Evolutionary conservation across 2,329 filamentous ascomycete genomes (phyloP).

Genomic region (Penicillium sp.): DNA sequence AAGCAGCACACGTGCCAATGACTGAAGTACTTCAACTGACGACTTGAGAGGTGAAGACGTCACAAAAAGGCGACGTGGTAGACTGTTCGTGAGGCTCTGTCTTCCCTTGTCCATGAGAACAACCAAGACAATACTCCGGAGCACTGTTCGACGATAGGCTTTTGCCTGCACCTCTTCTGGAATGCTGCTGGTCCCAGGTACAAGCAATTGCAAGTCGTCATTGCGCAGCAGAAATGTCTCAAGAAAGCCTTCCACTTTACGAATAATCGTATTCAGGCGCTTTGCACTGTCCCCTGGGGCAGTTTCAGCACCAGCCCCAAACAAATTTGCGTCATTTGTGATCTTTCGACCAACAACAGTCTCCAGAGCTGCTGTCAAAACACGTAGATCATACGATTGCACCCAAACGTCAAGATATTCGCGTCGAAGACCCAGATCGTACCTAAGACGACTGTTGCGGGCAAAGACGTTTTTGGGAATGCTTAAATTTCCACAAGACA

Average conservation of each 20-base stretch:
- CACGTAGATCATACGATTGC: slow-evolving; percentile 54
- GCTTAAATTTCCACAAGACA: slow-evolving; percentile 57
- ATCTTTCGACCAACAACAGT: slow-evolving; percentile 58
- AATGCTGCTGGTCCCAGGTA: slow-evolving; percentile 23
- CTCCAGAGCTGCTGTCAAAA: slow-evolving; percentile 55
- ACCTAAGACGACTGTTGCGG: slow-evolving; percentile 48
- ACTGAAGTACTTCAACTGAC: slow-evolving; percentile 53
- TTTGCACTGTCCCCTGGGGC: background rate
- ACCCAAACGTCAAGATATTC: slow-evolving; percentile 59
- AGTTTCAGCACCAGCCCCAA: slow-evolving; percentile 1
- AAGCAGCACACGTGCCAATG: slow-evolving; percentile 53
- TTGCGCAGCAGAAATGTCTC: slow-evolving; percentile 59
- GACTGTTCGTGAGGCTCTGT: slow-evolving; percentile 28
- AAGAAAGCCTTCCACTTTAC: slow-evolving; percentile 52
- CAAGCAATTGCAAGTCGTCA: slow-evolving; percentile 47
- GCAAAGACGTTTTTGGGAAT: slow-evolving; percentile 53
- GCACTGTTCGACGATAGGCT: slow-evolving; percentile 55
- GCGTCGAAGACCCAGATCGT: slow-evolving; percentile 58
- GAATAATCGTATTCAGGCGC: slow-evolving; percentile 29
- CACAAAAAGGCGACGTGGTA: slow-evolving; percentile 51
- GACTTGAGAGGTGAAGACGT: slow-evolving; percentile 55
- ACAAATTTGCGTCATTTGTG: slow-evolving; percentile 18
- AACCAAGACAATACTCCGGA: slow-evolving; percentile 60
- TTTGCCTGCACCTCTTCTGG: slow-evolving; percentile 46
- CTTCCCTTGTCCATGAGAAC: slow-evolving; percentile 58